Evolutionary conservation across 1,284 basidiomycete genomes (phyloP).

Genomic region (Apiotrichum veenhuisii): DNA sequence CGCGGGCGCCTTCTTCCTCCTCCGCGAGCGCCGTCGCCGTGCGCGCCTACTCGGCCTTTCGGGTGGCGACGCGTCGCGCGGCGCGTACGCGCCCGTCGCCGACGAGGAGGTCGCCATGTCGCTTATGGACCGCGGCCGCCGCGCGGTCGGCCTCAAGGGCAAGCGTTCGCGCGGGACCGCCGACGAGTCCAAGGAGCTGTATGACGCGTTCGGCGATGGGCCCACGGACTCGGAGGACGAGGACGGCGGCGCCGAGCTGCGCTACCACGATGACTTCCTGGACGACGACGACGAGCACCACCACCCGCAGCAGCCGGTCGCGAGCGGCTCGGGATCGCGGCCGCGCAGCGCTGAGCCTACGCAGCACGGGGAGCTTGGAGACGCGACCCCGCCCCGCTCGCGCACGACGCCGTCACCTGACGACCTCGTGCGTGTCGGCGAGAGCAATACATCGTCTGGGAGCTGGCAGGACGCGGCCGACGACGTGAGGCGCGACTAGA

Average conservation of each 20-base stretch:
- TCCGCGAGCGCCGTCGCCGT: slow-evolving; percentile 58
- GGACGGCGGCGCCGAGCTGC: slow-evolving; percentile 34
- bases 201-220: slow-evolving; percentile 82
- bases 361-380: slow-evolving; percentile 8
- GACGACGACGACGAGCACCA: slow-evolving; percentile 46
- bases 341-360: no score
- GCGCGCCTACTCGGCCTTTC: slow-evolving; percentile 27
- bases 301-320: slow-evolving; percentile 2
- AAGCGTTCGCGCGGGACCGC: slow-evolving; percentile 45
- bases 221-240: slow-evolving; percentile 42
- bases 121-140: slow-evolving; percentile 52
- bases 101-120: slow-evolving; percentile 70
- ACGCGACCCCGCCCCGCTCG: neutral
- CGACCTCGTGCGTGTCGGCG: slow-evolving; percentile 10
- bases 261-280: slow-evolving; percentile 49
- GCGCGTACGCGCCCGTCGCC: slow-evolving; percentile 66
- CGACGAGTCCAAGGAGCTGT: slow-evolving; percentile 63
- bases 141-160: slow-evolving; percentile 33
- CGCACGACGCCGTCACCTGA: neutral
- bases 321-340: neutral
- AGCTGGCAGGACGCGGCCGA: slow-evolving; percentile 48
- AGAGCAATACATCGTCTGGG: slow-evolving; percentile 22
- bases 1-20: slow-evolving; percentile 58
- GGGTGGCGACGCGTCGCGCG: slow-evolving; percentile 44
- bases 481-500: slow-evolving; percentile 22